Conservation (phyloP, 2,329 filamentous ascomycete genomes). For the Colletotrichum tofieldiae region DNA sequence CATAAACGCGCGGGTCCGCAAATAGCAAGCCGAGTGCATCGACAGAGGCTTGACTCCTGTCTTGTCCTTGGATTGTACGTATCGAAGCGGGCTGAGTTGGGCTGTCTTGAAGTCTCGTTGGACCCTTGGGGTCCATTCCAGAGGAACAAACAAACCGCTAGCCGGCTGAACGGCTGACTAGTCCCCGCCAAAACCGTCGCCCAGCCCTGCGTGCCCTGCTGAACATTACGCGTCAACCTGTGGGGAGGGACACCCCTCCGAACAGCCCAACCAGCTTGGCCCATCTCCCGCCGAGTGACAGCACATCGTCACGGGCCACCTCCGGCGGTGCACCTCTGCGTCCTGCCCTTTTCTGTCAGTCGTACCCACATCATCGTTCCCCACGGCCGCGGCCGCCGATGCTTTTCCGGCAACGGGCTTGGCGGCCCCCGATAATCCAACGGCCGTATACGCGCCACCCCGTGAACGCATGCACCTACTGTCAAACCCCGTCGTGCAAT, state of each 20-base stretch:
- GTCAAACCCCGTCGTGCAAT: background rate
- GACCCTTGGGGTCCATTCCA: constrained; percentile 9
- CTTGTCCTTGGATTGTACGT: constrained; percentile 11
- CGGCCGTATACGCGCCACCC: background rate
- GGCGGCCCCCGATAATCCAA: constrained; percentile 19
- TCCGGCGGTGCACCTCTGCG: constrained; percentile 14
- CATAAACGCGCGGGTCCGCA: background rate
- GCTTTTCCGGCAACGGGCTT: constrained; percentile 29
- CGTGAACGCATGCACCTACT: background rate
- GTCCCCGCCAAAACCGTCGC: background rate
- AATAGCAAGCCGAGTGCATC: constrained; percentile 15
- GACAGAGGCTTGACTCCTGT: background rate
- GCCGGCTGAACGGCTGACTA: background rate
- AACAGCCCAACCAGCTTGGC: constrained; percentile 23
- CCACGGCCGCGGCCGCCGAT: constrained; percentile 21
- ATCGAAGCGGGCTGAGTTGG: constrained; percentile 30
- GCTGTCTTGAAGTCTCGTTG: constrained; percentile 14
- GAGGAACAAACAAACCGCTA: constrained; percentile 1
- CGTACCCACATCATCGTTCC: constrained; percentile 5
- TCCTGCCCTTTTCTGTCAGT: background rate
- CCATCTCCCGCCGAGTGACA: constrained; percentile 10
- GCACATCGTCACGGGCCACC: constrained; percentile 26
- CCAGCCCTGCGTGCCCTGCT: constrained; percentile 26
- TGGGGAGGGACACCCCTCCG: constrained; percentile 12
- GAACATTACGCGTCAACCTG: constrained; percentile 41